Conservation (phyloP, 768 basidiomycete species). For the Mycena floridula region DNA sequence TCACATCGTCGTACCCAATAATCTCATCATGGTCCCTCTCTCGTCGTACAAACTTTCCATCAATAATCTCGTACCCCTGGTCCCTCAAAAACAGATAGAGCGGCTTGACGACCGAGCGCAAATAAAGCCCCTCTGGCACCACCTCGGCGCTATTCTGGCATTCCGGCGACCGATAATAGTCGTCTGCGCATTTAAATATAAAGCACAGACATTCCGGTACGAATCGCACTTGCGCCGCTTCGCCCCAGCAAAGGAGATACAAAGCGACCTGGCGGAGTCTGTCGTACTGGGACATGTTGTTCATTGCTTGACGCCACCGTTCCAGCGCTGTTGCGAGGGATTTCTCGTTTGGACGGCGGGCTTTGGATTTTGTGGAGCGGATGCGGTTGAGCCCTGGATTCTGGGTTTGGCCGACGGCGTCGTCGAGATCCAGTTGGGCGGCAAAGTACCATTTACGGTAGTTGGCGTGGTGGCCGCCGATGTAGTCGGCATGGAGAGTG, state of each 20-base stretch:
- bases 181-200: conserved; percentile 99
- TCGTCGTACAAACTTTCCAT: conserved; percentile 89
- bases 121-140: conserved; percentile 90
- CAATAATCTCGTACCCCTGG: conserved; percentile 94
- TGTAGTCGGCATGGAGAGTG: conserved; percentile 97
- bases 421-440: conserved; percentile 96
- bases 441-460: conserved; percentile 99
- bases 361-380: conserved; percentile 54
- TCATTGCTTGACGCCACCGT: conserved; percentile 97
- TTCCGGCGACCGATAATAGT: conserved; percentile 97
- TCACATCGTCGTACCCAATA: conserved; percentile 98
- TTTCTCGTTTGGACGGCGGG: conserved; percentile 50
- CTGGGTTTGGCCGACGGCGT: conserved; percentile 87
- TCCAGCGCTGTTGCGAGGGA: conserved; percentile 78
- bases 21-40: conserved; percentile 92
- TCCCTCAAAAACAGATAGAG: conserved; percentile 95
- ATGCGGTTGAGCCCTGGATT: conserved; percentile 87
- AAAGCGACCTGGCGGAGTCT: conserved; percentile 94
- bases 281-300: conserved; percentile 98
- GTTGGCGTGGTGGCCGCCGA: conserved; percentile 96
- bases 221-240: conserved; percentile 96
- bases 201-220: conserved; percentile 96
- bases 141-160: conserved; percentile 91
- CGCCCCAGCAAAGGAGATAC: conserved; percentile 95
- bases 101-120: conserved; percentile 86